phyloP scores from a whole-genome alignment of 306 rosid species.

The Elaeagnus macrophylla region DNA sequence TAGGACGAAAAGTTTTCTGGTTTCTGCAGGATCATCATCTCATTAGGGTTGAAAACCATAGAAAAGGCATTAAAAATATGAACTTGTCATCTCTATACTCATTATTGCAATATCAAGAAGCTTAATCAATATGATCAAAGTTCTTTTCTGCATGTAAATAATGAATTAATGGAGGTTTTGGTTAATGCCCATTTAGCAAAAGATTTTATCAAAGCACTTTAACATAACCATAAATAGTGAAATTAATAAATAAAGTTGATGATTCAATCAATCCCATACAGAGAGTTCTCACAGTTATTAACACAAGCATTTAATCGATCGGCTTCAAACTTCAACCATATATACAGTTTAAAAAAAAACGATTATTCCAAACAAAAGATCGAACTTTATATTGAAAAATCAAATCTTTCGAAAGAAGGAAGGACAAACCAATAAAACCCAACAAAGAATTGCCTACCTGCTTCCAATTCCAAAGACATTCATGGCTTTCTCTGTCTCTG shows the following conservation, averaged over 20 bases:
- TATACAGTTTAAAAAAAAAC: background rate
- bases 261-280: background rate
- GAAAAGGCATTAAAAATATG: background rate
- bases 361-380: background rate
- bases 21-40: constrained; percentile 31
- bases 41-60: background rate
- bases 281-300: background rate
- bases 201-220: too few species aligned
- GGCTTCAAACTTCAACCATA: background rate
- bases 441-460: constrained; percentile 33
- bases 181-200: background rate
- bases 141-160: background rate
- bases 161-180: background rate
- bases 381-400: background rate
- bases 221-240: too few species aligned
- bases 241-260: background rate
- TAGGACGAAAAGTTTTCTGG: constrained; percentile 78
- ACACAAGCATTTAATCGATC: background rate
- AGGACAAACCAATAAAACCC: background rate
- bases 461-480: constrained; percentile 95
- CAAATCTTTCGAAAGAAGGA: too few species aligned
- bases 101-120: background rate
- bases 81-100: too few species aligned
- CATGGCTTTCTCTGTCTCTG: constrained; percentile 41
- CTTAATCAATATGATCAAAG: background rate